Percentiles rank a stretch among this genome's conserved stretches.
Evolutionary conservation across 306 rosid species (phyloP).

Genomic region (Cicer cuneatum): DNA sequence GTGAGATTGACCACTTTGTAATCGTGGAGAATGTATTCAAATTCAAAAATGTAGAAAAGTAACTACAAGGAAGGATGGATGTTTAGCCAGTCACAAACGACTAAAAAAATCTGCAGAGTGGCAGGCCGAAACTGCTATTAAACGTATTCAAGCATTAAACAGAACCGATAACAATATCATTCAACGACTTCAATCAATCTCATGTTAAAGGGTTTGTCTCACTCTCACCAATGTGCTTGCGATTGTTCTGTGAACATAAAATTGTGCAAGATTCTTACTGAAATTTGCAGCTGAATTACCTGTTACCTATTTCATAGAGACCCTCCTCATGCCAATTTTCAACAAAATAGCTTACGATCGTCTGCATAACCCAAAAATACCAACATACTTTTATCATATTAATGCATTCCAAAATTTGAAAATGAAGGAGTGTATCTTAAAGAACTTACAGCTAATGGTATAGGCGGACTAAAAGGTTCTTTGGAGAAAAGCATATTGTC

Average conservation of each 20-base stretch:
- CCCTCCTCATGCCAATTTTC: conserved; percentile 73
- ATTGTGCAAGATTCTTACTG: conserved; percentile 44
- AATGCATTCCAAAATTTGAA: conserved; percentile 31
- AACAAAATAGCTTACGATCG: conserved; percentile 73
- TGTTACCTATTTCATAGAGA: conserved; percentile 61
- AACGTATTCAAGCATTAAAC: conserved; percentile 31
- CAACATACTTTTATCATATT: background rate
- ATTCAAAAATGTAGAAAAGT: background rate
- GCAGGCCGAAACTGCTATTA: conserved; percentile 33
- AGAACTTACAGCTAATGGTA: conserved; percentile 52
- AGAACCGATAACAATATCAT: conserved; percentile 40
- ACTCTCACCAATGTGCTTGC: conserved; percentile 38
- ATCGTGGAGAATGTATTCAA: conserved; percentile 9
- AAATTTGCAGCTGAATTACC: conserved; percentile 31
- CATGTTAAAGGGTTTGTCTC: conserved; percentile 33
- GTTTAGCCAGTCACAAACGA: conserved; percentile 26
- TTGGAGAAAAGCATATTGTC: conserved; percentile 43
- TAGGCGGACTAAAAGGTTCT: conserved; percentile 45
- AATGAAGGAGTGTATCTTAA: conserved; percentile 3
- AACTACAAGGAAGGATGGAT: background rate
- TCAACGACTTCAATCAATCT: conserved; percentile 37
- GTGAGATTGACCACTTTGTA: conserved; percentile 26
- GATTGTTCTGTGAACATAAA: conserved; percentile 31
- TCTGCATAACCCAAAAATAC: conserved; percentile 58
- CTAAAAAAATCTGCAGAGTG: conserved; percentile 25